Conservation (phyloP, 805 yeast genomes). For the Yueomyces sp. region DNA sequence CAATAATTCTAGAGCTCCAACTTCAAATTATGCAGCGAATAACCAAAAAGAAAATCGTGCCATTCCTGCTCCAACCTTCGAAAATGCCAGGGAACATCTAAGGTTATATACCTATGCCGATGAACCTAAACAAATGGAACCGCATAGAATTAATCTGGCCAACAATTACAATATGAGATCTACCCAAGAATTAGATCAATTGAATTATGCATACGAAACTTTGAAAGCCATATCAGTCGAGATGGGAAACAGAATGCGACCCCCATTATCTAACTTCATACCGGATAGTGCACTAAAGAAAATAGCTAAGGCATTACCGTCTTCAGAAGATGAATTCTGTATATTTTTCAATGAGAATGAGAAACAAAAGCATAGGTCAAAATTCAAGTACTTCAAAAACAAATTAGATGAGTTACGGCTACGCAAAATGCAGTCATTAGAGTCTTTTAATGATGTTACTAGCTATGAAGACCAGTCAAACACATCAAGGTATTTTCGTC, state of each 20-base stretch:
- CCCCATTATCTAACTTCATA: slow-evolving; percentile 13
- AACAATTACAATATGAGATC: slow-evolving; percentile 6
- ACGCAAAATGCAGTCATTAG: slow-evolving; percentile 5
- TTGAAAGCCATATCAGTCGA: slow-evolving; percentile 12
- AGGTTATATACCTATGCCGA: slow-evolving; percentile 3
- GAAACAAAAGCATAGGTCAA: slow-evolving; percentile 6
- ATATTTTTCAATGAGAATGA: slow-evolving; percentile 10
- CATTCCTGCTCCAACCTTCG: slow-evolving; percentile 2
- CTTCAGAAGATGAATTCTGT: slow-evolving; percentile 13
- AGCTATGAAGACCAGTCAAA: slow-evolving; percentile 5
- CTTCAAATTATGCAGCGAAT: not conserved
- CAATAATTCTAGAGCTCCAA: not conserved
- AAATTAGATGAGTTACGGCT: slow-evolving; percentile 12
- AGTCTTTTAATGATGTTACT: slow-evolving; percentile 1
- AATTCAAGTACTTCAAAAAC: slow-evolving; percentile 13
- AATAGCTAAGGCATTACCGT: slow-evolving; percentile 16
- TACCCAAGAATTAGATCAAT: slow-evolving; percentile 13
- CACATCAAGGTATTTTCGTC: slow-evolving; percentile 11
- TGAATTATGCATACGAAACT: slow-evolving; percentile 14
- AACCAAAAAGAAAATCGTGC: not conserved
- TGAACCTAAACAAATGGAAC: not conserved
- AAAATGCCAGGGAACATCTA: slow-evolving; percentile 7
- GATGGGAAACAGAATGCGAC: slow-evolving; percentile 11
- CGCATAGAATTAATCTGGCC: slow-evolving; percentile 4
- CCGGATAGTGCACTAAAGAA: slow-evolving; percentile 15